Conservation (phyloP, 495 filamentous ascomycete genomes). For the Trichoderma parareesei region DNA sequence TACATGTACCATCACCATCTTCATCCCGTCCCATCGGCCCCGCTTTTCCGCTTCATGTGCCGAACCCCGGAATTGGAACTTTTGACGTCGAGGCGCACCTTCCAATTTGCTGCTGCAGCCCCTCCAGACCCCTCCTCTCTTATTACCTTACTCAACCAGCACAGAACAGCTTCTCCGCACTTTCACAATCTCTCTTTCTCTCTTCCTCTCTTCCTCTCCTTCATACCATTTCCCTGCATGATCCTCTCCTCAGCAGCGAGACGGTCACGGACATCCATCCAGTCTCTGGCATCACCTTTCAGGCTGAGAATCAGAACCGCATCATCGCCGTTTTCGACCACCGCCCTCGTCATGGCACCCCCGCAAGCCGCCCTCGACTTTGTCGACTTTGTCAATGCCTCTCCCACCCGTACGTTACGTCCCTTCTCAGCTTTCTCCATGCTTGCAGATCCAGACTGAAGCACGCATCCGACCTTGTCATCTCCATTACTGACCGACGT, state of each 20-base stretch:
- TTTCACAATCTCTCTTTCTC: neutral
- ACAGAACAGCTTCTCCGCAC: neutral
- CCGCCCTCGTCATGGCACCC: slow-evolving; percentile 45
- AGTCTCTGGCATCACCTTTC: neutral
- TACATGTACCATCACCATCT: too few species aligned
- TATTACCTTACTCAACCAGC: neutral
- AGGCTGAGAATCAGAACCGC: neutral
- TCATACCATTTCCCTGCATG: neutral
- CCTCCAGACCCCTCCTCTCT: neutral
- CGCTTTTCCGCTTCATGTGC: neutral
- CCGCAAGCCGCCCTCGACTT: slow-evolving; percentile 70
- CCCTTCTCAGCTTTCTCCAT: neutral
- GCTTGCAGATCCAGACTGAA: too few species aligned
- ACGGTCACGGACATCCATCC: slow-evolving; percentile 2
- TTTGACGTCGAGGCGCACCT: too few species aligned
- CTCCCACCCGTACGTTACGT: slow-evolving; percentile 71
- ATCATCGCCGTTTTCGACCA: slow-evolving; percentile 16
- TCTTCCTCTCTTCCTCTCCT: neutral
- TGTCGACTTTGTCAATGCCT: slow-evolving; percentile 87
- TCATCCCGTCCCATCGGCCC: neutral
- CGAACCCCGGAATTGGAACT: too few species aligned
- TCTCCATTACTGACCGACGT: neutral
- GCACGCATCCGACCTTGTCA: too few species aligned
- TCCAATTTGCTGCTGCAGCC: neutral
- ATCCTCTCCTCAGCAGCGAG: neutral